Percentiles rank a stretch among this genome's conserved stretches.
Evolutionary conservation across 169 alveolate genomes (phyloP).

Genomic region (Toxoplasma gondii): DNA sequence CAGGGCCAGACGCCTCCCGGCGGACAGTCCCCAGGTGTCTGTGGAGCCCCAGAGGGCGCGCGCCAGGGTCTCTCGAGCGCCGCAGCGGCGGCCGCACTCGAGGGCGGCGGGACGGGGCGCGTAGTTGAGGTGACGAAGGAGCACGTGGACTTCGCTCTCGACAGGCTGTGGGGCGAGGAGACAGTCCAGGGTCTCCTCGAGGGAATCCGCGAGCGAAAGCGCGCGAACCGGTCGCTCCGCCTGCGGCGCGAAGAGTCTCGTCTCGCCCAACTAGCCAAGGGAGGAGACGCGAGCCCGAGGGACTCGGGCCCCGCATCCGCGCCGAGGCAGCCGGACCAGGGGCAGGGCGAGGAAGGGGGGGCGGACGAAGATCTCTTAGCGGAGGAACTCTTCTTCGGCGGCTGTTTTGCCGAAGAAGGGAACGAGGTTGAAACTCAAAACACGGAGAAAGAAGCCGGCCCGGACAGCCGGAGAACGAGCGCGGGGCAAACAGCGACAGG

Average conservation of each 20-base stretch:
- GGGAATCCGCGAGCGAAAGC: neutral
- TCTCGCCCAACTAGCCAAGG: neutral
- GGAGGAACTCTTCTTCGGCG: neutral
- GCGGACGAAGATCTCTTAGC: conserved; percentile 11
- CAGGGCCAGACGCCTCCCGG: neutral
- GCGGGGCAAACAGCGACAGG: neutral
- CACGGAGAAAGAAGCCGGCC: neutral
- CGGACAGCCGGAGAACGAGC: neutral
- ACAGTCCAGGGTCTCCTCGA: neutral
- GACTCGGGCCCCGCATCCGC: neutral
- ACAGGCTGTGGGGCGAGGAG: conserved; percentile 29
- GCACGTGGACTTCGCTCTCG: conserved; percentile 15
- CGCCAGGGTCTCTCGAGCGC: neutral
- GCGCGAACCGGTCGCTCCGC: neutral
- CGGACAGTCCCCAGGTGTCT: neutral
- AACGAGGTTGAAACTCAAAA: neutral
- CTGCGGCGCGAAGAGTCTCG: neutral
- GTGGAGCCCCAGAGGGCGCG: neutral
- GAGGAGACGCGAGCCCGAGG: neutral
- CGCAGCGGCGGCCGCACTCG: conserved; percentile 19
- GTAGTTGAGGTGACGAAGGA: neutral
- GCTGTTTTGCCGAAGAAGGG: neutral
- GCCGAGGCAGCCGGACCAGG: neutral
- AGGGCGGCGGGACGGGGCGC: conserved; percentile 24
- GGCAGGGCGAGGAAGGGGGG: neutral